phyloP scores from a whole-genome alignment of 169 alveolate species.

The Plasmodium reichenowi region DNA sequence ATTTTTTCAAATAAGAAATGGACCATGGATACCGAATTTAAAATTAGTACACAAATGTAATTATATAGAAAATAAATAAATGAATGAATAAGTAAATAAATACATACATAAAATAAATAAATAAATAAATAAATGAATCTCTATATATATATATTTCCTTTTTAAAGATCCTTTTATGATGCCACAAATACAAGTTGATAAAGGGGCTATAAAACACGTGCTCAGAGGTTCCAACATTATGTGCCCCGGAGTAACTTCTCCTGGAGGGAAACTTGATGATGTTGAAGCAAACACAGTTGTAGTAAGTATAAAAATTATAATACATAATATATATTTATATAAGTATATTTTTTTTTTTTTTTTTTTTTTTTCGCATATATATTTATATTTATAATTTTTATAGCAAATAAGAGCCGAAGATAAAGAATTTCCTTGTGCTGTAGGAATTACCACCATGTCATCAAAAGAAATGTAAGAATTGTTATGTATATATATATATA shows the following conservation, averaged over 20 bases:
- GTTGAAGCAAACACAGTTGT: constrained; percentile 91
- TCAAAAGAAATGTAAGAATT: constrained; percentile 92
- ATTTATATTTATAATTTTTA: background rate
- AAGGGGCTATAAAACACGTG: constrained; percentile 96
- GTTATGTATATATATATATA: too few species aligned
- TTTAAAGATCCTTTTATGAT: constrained; percentile 93
- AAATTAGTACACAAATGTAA: constrained; percentile 94
- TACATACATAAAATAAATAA: background rate
- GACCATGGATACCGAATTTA: constrained; percentile 96
- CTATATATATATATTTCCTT: background rate
- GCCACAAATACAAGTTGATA: constrained; percentile 97
- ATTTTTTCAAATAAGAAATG: constrained; percentile 92
- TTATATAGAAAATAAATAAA: background rate
- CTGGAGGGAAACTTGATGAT: constrained; percentile 96
- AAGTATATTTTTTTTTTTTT: background rate
- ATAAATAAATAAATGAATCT: background rate
- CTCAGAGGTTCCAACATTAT: constrained; percentile 96
- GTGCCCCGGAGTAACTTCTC: constrained; percentile 98
- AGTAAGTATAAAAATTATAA: background rate
- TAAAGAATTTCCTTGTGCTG: constrained; percentile 94
- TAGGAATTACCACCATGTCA: constrained; percentile 95
- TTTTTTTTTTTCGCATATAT: background rate
- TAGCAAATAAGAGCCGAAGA: constrained; percentile 95
- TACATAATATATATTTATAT: constrained; percentile 24
- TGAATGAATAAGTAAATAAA: background rate